Conservation (phyloP, 352 stramenopile genomes). For the Nothophytophthora sp. region DNA sequence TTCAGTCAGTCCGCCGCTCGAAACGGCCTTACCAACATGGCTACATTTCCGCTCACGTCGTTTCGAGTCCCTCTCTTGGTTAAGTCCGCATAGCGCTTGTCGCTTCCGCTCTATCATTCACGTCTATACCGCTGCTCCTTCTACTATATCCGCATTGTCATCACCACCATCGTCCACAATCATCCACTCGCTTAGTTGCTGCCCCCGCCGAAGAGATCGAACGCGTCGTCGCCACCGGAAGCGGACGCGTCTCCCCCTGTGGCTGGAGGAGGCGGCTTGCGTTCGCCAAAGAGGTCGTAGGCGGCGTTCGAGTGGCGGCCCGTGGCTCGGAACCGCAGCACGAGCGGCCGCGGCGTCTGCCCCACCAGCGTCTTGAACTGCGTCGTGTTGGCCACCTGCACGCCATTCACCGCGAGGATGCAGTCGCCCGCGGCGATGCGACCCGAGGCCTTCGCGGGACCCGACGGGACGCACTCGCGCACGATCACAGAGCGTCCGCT, state of each 20-base stretch:
- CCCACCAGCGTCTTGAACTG: slow-evolving; percentile 79
- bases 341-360: slow-evolving; percentile 53
- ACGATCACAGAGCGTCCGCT: slow-evolving; percentile 64
- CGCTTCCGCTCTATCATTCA: background rate
- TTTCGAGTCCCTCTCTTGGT: background rate
- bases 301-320: slow-evolving; percentile 42
- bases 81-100: background rate
- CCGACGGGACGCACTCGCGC: slow-evolving; percentile 64
- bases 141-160: background rate
- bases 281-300: slow-evolving; percentile 77
- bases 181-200: too few species aligned
- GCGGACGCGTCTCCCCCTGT: slow-evolving; percentile 5
- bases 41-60: slow-evolving; percentile 1
- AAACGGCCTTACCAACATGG: slow-evolving; percentile 14
- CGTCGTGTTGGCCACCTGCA: slow-evolving; percentile 59
- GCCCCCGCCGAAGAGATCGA: slow-evolving; percentile 39
- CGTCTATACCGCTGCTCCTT: background rate
- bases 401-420: slow-evolving; percentile 74
- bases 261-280: slow-evolving; percentile 6
- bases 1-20: background rate
- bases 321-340: slow-evolving; percentile 66
- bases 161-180: background rate
- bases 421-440: slow-evolving; percentile 61
- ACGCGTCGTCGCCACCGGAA: too few species aligned
- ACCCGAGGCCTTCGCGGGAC: slow-evolving; percentile 49